Conservation (phyloP, 805 yeast species). For the Starmerella ratchasimensis region DNA sequence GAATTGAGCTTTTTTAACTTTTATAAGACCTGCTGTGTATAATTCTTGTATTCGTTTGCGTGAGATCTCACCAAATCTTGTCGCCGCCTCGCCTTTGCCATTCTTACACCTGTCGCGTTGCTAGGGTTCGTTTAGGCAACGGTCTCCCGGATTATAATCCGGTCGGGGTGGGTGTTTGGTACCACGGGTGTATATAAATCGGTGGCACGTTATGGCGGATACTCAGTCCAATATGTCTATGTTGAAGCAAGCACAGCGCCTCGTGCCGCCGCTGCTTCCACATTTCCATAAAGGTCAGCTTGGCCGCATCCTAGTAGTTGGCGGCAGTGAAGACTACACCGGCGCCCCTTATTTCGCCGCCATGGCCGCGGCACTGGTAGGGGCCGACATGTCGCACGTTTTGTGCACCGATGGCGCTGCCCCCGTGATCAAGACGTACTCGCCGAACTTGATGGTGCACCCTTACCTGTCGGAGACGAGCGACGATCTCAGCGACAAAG, state of each 20-base stretch:
- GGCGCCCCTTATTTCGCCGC: constrained; percentile 94
- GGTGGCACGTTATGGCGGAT: not conserved
- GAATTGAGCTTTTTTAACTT: too few relatives aligned
- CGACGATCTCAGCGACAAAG: constrained; percentile 20
- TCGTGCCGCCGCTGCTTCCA: constrained; percentile 46
- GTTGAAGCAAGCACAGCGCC: constrained; percentile 35
- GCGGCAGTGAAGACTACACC: constrained; percentile 91
- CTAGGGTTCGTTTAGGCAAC: too few relatives aligned
- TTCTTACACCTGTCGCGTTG: too few relatives aligned
- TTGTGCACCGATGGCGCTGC: constrained; percentile 77
- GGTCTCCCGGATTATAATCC: not conserved
- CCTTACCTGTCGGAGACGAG: constrained; percentile 54
- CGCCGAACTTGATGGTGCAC: constrained; percentile 93
- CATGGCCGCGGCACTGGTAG: constrained; percentile 68
- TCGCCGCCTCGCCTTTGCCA: too few relatives aligned
- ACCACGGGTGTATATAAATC: not conserved
- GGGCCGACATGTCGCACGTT: constrained; percentile 80
- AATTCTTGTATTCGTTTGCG: too few relatives aligned
- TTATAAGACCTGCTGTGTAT: too few relatives aligned
- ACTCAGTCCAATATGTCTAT: not conserved
- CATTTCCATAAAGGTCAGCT: constrained; percentile 79
- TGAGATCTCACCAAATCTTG: too few relatives aligned
- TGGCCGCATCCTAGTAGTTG: constrained; percentile 74
- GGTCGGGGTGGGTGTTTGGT: not conserved
- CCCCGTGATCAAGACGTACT: constrained; percentile 65